Conservation (phyloP, 78 protist genomes). For the Speleostelium caveatum region DNA sequence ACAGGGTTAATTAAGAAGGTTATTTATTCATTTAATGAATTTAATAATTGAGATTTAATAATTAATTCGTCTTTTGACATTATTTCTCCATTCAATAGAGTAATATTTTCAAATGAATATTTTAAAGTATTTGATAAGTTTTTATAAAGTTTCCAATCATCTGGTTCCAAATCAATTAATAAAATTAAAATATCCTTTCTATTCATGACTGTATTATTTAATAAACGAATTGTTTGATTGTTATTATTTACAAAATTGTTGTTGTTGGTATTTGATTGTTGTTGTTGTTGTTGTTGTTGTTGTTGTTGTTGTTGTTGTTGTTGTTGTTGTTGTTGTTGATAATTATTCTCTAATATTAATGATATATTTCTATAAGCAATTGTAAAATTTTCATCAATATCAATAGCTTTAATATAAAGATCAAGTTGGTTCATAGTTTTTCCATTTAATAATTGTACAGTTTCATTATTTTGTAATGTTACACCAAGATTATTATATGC, state of each 20-base stretch:
- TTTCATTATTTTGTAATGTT: slow-evolving; percentile 10
- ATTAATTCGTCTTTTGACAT: too few species aligned
- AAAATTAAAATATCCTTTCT: background rate
- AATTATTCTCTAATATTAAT: background rate
- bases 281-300: background rate
- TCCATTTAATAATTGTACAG: slow-evolving; percentile 2
- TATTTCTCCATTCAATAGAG: too few species aligned
- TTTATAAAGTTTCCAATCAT: slow-evolving; percentile 13
- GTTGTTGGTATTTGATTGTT: background rate
- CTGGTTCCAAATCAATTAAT: background rate
- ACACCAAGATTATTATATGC: slow-evolving; percentile 11
- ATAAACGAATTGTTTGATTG: slow-evolving; percentile 1
- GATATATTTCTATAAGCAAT: slow-evolving; percentile 1
- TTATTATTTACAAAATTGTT: background rate
- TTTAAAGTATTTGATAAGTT: slow-evolving; percentile 13
- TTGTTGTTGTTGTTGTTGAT: background rate
- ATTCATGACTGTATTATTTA: background rate
- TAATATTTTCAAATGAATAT: too few species aligned
- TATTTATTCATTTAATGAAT: too few species aligned
- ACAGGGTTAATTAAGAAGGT: too few species aligned
- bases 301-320: background rate
- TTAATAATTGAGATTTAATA: too few species aligned
- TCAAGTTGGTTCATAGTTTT: background rate
- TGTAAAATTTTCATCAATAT: background rate
- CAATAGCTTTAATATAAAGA: background rate